These are phyloP conservation scores for Psilocybe cubensis DNA, from an alignment of 768 basidiomycete genomes.

Conservation along the genomic window DNA sequence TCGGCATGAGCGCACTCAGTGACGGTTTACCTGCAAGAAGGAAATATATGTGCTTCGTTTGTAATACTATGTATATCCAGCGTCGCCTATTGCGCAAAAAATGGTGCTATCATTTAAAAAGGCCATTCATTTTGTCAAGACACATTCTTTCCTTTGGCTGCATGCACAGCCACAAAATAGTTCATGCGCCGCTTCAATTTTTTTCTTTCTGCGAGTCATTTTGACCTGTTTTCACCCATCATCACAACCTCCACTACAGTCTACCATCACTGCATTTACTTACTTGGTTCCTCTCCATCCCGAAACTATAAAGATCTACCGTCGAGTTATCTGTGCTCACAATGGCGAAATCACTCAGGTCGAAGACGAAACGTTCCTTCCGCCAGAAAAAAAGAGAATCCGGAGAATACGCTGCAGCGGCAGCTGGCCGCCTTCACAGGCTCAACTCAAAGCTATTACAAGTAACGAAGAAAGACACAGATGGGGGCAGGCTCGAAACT, in stretches of 20 bases:
- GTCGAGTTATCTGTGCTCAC: slow-evolving; percentile 1
- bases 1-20: too few species aligned
- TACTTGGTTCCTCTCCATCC: not conserved
- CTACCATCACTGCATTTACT: slow-evolving; percentile 16
- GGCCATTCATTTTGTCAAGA: too few species aligned
- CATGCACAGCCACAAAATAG: slow-evolving; percentile 6
- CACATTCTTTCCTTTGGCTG: too few species aligned
- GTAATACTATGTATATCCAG: not conserved
- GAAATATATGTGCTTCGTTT: not conserved
- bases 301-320: not conserved
- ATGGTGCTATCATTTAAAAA: not conserved
- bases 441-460: slow-evolving; percentile 67
- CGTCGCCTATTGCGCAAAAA: not conserved
- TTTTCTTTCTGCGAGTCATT: slow-evolving; percentile 12
- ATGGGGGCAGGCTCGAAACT: slow-evolving; percentile 34
- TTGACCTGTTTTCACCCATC: slow-evolving; percentile 12
- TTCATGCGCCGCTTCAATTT: slow-evolving; percentile 23
- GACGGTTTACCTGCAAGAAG: too few species aligned
- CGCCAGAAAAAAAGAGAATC: slow-evolving; percentile 77
- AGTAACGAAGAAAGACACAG: slow-evolving; percentile 45
- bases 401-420: slow-evolving; percentile 76
- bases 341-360: slow-evolving; percentile 87
- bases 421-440: slow-evolving; percentile 77
- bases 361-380: slow-evolving; percentile 79
- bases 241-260: too few species aligned